A percentile compares a stretch with the other conserved stretches of the same genome.
Evolutionary conservation across 768 basidiomycete genomes (phyloP).

Genomic region (Pulveroboletus sp.): DNA sequence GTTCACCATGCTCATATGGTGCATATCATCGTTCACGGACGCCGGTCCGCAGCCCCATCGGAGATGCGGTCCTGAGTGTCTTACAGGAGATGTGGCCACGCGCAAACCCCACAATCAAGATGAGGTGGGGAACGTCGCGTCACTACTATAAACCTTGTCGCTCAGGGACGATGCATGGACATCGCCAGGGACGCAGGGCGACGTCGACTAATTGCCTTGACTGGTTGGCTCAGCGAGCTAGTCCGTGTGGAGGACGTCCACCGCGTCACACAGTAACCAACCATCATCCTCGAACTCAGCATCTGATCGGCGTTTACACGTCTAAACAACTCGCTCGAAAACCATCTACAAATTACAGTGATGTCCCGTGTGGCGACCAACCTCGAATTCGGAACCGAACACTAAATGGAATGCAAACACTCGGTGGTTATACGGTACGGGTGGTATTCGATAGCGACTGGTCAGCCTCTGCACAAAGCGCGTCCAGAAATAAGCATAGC

Average conservation of each 20-base stretch:
- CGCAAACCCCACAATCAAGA: constrained; percentile 4
- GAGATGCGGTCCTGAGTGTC: constrained; percentile 6
- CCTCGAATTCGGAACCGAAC: neutral
- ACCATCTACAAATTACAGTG: too few species aligned
- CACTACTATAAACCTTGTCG: neutral
- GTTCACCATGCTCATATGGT: neutral
- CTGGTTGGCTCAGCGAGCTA: too few species aligned
- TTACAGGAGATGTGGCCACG: neutral
- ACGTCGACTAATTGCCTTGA: too few species aligned
- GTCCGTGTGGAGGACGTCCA: constrained; percentile 5
- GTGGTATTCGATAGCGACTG: too few species aligned
- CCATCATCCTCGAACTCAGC: neutral
- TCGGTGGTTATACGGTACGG: too few species aligned
- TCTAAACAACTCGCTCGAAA: neutral
- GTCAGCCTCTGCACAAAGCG: too few species aligned
- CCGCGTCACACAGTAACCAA: neutral
- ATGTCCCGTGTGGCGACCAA: neutral
- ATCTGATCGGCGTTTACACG: neutral
- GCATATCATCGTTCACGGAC: neutral
- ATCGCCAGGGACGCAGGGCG: constrained; percentile 3
- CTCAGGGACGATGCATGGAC: neutral
- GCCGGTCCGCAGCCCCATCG: constrained; percentile 1
- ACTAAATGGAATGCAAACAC: too few species aligned
- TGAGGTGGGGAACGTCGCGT: neutral
- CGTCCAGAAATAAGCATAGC: too few species aligned